Evolutionary conservation across 176 grass and related monocot genomes (phyloP).

Genomic region (Cenchrus purpureus): DNA sequence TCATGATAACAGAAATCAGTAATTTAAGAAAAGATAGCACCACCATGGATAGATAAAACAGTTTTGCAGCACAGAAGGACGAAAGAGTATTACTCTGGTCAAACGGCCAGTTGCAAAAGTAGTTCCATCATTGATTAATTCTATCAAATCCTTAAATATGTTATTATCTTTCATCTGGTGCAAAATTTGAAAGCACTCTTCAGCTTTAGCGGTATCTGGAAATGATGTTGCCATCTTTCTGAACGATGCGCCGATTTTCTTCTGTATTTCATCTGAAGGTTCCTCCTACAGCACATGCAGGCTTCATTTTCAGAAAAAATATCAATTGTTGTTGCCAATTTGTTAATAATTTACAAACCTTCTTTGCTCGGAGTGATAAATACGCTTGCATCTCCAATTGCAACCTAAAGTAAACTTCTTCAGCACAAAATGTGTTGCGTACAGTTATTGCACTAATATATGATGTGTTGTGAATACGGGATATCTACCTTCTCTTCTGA

Average conservation of each 20-base stretch:
- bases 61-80: slow-evolving; percentile 8
- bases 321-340: slow-evolving; percentile 24
- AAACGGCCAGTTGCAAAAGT: slow-evolving; percentile 55
- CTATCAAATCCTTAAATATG: slow-evolving; percentile 83
- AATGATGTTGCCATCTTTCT: slow-evolving; percentile 80
- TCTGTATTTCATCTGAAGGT: slow-evolving; percentile 64
- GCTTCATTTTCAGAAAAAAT: slow-evolving; percentile 20
- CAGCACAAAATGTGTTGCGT: neutral
- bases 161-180: slow-evolving; percentile 92
- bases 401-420: slow-evolving; percentile 61
- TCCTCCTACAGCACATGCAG: slow-evolving; percentile 57
- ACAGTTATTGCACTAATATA: neutral
- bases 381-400: slow-evolving; percentile 86
- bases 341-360: slow-evolving; percentile 58
- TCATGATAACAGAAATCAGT: neutral
- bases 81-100: slow-evolving; percentile 61
- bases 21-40: neutral
- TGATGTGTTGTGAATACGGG: neutral
- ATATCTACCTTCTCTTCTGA: slow-evolving; percentile 85
- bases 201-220: slow-evolving; percentile 65
- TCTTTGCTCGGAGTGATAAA: slow-evolving; percentile 69
- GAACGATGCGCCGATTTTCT: slow-evolving; percentile 61
- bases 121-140: slow-evolving; percentile 61
- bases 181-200: slow-evolving; percentile 81
- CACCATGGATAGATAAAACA: slow-evolving; percentile 30